These are phyloP conservation scores for Ceratocystis smalleyi DNA, from an alignment of 2,329 filamentous ascomycete genomes.

Conservation along the genomic window DNA sequence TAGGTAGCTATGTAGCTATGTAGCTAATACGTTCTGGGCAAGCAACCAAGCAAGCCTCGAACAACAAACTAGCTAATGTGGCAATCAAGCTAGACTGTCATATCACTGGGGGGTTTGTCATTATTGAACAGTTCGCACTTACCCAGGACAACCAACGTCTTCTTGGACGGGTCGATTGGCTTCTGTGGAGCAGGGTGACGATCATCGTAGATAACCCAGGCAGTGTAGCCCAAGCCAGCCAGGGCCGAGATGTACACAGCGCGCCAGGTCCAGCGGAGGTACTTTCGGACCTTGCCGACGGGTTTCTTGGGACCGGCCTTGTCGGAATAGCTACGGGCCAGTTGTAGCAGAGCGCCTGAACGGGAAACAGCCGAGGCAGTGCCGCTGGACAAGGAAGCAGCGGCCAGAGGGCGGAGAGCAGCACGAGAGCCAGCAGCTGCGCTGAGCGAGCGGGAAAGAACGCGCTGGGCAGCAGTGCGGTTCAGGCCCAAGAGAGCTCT, in stretches of 20 bases:
- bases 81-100: too few species aligned
- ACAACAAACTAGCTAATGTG: too few species aligned
- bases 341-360: conserved; percentile 19
- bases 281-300: conserved; percentile 45
- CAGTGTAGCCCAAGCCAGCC: conserved; percentile 53
- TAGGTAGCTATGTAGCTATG: too few species aligned
- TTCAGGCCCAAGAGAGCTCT: conserved; percentile 27
- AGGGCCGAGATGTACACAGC: conserved; percentile 61
- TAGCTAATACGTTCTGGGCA: too few species aligned
- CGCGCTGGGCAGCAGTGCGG: conserved; percentile 18
- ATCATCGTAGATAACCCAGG: conserved; percentile 69
- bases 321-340: conserved; percentile 31
- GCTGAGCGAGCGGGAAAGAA: conserved; percentile 15
- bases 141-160: conserved; percentile 94
- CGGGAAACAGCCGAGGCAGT: conserved; percentile 19
- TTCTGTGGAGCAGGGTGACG: conserved; percentile 69
- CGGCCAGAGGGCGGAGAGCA: conserved; percentile 21
- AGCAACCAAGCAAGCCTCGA: too few species aligned
- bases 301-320: conserved; percentile 33
- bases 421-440: conserved; percentile 14
- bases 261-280: conserved; percentile 70
- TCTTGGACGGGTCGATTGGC: conserved; percentile 72
- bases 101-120: neutral
- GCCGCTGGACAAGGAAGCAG: conserved; percentile 19
- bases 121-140: conserved; percentile 23